Evolutionary conservation across 768 basidiomycete species (phyloP), one percentile per base, ranked within the genome.

Genomic region (Mycena alexandri): DNA sequence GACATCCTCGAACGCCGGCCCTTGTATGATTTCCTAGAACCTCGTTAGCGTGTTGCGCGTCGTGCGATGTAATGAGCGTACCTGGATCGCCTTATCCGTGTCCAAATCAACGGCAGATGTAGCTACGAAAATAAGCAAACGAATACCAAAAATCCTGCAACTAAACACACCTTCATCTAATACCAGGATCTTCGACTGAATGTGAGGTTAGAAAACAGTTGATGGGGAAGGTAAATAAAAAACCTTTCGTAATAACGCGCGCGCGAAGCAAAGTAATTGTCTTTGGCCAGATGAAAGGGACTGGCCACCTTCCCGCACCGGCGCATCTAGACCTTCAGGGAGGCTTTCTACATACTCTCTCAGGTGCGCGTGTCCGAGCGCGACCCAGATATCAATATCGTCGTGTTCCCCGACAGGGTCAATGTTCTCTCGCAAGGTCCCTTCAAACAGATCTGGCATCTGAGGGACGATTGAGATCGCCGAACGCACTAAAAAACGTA

Each of bases 61-160:
- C 14, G 14, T n/a, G n/a, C 22, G 4, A 29, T 21, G 12, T 5
- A 3, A 36, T 11, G 8, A 51, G 19, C 10, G 22, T 16, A 65
- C 64, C 81, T 98, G 95, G 69, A 96, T 93, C 33, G 92, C 92
- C 63, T 86, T 86, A 75, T 97, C 95, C 11, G 95, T 96, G 74
- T 96, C 94, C 38, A 96, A 81, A 77, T 96, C 95, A 55, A 96
- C 94, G 21, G 94, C 94, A 42, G 91, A 93, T 7, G 94, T 96
- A 3, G 94, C 93, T 92, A 41, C 9, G 57, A 54, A 29, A 61
- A 67, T 36, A 60, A 62, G 34, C 59, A 21, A 52, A 19, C 14
- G 5, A 61, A 68, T 47, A 62, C 72, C 43, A 33, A 52, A 50
- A 14, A 54, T 59, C 12, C 50, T 19, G 25, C 6, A 16, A 16